Conservation (phyloP, 1,284 basidiomycete genomes). For the Inonotus hispidus region DNA sequence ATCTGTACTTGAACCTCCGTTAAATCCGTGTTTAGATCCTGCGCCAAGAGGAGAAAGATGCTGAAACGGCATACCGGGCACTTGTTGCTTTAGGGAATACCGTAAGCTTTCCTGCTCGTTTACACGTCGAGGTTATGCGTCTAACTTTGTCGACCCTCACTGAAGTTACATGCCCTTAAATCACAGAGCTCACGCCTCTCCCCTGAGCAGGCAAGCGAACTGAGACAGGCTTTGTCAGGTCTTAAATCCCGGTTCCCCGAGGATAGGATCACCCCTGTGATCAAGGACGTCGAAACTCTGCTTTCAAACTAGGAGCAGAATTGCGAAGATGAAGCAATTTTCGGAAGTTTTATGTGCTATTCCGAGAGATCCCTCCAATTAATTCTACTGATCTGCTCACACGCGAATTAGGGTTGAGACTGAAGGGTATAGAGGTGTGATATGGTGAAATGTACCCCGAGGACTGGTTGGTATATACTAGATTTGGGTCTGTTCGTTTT, state of each 20-base stretch:
- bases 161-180: slow-evolving; percentile 46
- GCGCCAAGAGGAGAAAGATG: slow-evolving; percentile 63
- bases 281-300: slow-evolving; percentile 38
- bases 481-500: no score
- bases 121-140: background rate
- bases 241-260: slow-evolving; percentile 48
- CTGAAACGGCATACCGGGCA: slow-evolving; percentile 81
- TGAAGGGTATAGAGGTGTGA: no score
- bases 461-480: no score
- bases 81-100: slow-evolving; percentile 87
- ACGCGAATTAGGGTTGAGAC: no score
- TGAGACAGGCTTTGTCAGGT: slow-evolving; percentile 36
- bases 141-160: background rate
- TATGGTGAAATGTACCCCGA: no score
- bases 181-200: slow-evolving; percentile 32
- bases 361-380: no score
- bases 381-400: background rate
- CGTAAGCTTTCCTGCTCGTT: slow-evolving; percentile 39
- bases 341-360: background rate
- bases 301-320: background rate
- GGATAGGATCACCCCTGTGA: slow-evolving; percentile 48
- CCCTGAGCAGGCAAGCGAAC: slow-evolving; percentile 34
- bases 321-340: background rate
- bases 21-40: slow-evolving; percentile 43
- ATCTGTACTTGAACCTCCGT: slow-evolving; percentile 14